phyloP scores from a whole-genome alignment of 768 basidiomycete genomes.

The Mycena olivaceomarginata region DNA sequence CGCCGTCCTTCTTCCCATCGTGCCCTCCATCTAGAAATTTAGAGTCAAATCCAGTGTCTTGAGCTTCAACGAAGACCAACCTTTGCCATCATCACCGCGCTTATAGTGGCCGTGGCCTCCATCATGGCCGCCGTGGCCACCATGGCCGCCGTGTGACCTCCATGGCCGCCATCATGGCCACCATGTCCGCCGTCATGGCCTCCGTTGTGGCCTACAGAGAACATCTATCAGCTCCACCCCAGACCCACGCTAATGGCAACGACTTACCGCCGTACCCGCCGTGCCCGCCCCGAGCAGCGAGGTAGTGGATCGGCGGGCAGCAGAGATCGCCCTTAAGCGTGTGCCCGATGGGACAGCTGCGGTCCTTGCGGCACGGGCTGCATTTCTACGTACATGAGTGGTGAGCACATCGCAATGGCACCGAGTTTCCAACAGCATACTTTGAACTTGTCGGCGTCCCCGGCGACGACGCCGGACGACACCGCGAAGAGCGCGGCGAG shows the following conservation, averaged over 20 bases:
- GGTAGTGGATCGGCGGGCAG: constrained; percentile 4
- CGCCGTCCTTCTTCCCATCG: not conserved
- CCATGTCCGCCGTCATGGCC: not conserved
- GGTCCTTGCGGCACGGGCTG: constrained; percentile 5
- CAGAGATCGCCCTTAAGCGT: not conserved
- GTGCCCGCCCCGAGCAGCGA: not conserved
- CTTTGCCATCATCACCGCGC: too few relatives aligned
- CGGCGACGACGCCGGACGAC: constrained; percentile 4
- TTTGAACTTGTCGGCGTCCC: not conserved
- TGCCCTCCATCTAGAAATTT: too few relatives aligned
- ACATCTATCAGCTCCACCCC: too few relatives aligned
- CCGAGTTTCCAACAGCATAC: too few relatives aligned
- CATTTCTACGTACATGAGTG: not conserved
- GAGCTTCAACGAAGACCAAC: too few relatives aligned
- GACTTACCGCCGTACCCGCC: constrained; percentile 4
- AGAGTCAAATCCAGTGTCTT: too few relatives aligned
- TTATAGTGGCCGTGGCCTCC: not conserved
- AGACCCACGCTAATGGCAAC: too few relatives aligned
- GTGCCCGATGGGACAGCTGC: not conserved
- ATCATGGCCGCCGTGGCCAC: not conserved
- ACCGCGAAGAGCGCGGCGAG: constrained; percentile 21
- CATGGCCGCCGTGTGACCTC: not conserved
- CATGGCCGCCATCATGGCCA: not conserved
- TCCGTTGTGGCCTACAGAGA: not conserved
- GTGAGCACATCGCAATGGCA: not conserved